phyloP scores from a whole-genome alignment of 1,284 basidiomycete species.

The Ustilago trichophora region DNA sequence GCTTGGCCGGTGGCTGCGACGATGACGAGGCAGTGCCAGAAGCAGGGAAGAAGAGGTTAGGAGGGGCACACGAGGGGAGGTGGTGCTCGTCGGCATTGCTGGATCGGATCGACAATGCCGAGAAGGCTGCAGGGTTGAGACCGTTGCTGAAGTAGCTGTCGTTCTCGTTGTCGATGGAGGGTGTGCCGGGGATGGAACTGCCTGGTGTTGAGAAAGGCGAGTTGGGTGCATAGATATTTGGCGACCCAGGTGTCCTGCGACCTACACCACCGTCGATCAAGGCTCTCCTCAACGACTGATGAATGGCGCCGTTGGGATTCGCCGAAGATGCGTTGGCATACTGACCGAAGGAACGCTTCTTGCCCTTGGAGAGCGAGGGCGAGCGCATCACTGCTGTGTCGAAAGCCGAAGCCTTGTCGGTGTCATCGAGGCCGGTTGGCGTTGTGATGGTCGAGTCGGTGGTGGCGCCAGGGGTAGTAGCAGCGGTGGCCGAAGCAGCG shows the following conservation, averaged over 20 bases:
- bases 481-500: conserved; percentile 16
- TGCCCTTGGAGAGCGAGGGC: conserved; percentile 54
- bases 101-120: conserved; percentile 59
- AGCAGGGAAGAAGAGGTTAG: conserved; percentile 66
- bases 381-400: conserved; percentile 61
- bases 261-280: conserved; percentile 64
- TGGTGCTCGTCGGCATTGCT: conserved; percentile 54
- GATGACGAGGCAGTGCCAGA: conserved; percentile 47
- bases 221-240: conserved; percentile 60
- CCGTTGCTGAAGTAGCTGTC: conserved; percentile 58
- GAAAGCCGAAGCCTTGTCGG: conserved; percentile 59
- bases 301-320: conserved; percentile 40
- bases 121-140: conserved; percentile 59
- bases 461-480: conserved; percentile 13
- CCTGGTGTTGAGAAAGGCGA: conserved; percentile 66
- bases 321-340: conserved; percentile 39
- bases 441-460: conserved; percentile 31
- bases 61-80: conserved; percentile 65
- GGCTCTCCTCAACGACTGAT: conserved; percentile 62
- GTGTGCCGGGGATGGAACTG: conserved; percentile 61
- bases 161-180: conserved; percentile 51
- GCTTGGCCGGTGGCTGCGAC: conserved; percentile 54
- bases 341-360: conserved; percentile 64
- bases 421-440: conserved; percentile 34
- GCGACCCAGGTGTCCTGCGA: conserved; percentile 44